A percentile compares a stretch with the other conserved stretches of the same genome.
Conservation (phyloP, 31 red algal genomes). For the Porphyra umbilicalis region DNA sequence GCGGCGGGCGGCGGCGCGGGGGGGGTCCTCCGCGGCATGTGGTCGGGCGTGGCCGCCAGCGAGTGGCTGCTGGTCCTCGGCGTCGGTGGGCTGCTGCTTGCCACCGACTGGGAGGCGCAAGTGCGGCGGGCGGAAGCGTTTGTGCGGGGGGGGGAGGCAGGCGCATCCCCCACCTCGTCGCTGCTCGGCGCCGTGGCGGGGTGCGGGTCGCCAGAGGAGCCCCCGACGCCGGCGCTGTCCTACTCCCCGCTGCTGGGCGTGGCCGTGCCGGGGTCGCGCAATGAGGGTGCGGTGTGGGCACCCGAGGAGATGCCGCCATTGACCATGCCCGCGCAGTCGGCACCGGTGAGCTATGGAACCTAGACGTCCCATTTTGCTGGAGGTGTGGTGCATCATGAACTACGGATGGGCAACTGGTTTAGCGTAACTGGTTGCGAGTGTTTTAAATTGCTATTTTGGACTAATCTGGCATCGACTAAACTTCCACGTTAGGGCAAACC, state of each 20-base stretch:
- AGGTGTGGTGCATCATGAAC: too few species aligned
- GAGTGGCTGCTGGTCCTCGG: background rate
- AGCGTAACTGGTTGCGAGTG: too few species aligned
- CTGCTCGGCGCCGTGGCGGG: background rate
- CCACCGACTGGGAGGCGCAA: background rate
- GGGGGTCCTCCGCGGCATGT: background rate
- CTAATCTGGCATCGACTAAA: too few species aligned
- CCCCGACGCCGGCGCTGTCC: background rate
- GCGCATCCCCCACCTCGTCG: background rate
- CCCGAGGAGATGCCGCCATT: background rate
- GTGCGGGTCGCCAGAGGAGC: too few species aligned
- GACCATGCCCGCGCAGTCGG: too few species aligned
- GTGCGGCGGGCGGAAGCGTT: background rate
- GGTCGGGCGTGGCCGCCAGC: background rate
- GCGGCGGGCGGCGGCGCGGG: background rate
- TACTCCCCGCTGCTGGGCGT: background rate
- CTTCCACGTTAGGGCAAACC: too few species aligned
- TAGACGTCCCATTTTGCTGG: too few species aligned
- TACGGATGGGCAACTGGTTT: too few species aligned
- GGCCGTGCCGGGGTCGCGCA: background rate
- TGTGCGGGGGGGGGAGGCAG: background rate
- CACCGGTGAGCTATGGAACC: too few species aligned
- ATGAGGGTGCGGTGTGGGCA: background rate
- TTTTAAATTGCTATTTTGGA: too few species aligned
- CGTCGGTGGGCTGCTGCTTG: background rate